phyloP scores from a whole-genome alignment of 306 rosid genomes.

The Pyrus pyrifolia region DNA sequence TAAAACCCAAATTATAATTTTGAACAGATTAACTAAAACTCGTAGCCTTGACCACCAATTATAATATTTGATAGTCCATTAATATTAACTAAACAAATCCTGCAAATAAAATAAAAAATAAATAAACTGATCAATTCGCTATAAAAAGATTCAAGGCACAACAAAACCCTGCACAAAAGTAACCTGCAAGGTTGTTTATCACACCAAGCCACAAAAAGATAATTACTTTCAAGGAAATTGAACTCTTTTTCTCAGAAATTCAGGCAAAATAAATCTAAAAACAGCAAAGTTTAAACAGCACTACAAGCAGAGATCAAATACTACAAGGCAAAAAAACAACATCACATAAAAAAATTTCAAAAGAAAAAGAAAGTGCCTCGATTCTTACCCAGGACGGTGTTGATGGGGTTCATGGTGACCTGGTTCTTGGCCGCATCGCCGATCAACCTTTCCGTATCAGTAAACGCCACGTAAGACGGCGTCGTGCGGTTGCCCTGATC shows the following conservation, averaged over 20 bases:
- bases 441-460: slow-evolving; percentile 63
- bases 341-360: too few species aligned
- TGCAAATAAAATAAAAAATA: background rate
- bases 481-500: slow-evolving; percentile 83
- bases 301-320: background rate
- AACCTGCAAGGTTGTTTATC: too few species aligned
- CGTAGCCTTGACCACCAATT: background rate
- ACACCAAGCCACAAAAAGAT: background rate
- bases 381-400: slow-evolving; percentile 69
- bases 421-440: slow-evolving; percentile 87
- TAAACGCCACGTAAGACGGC: slow-evolving; percentile 77
- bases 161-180: too few species aligned
- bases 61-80: too few species aligned
- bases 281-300: too few species aligned
- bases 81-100: too few species aligned
- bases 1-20: background rate
- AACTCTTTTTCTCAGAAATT: background rate
- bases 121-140: too few species aligned
- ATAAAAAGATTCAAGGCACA: too few species aligned
- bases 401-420: slow-evolving; percentile 77
- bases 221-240: too few species aligned
- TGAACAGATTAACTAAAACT: background rate
- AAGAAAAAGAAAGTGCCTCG: background rate
- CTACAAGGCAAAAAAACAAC: background rate
- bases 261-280: background rate